Evolutionary conservation across 495 filamentous ascomycete species (phyloP).

Genomic region (Parachaetomium inaequale): DNA sequence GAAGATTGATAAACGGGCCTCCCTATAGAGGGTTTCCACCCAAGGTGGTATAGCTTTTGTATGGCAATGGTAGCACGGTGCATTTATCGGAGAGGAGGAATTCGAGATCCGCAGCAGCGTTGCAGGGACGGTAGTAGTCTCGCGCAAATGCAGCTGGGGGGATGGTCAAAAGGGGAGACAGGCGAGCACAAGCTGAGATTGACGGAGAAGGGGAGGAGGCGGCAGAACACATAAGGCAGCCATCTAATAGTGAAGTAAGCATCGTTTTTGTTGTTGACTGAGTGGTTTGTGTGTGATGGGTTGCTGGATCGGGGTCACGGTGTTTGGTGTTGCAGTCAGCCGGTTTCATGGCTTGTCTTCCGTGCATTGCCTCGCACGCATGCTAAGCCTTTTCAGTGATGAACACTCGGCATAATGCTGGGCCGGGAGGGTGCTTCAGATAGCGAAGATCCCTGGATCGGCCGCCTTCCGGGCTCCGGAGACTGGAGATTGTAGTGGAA

Average conservation of each 20-base stretch:
- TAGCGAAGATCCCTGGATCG: background rate
- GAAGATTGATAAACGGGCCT: constrained; percentile 11
- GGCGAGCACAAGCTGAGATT: background rate
- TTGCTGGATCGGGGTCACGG: background rate
- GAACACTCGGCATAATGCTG: background rate
- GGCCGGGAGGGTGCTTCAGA: constrained; percentile 4
- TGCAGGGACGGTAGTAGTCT: constrained; percentile 3
- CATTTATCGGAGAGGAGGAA: background rate
- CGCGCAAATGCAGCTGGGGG: background rate
- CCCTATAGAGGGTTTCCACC: background rate
- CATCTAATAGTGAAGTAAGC: constrained; percentile 16
- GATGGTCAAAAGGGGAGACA: constrained; percentile 3
- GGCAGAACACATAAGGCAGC: constrained; percentile 11
- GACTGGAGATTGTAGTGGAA: background rate
- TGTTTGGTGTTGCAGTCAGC: background rate
- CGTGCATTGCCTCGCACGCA: background rate
- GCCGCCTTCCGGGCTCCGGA: background rate
- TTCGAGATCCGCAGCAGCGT: background rate
- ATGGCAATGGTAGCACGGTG: constrained; percentile 1
- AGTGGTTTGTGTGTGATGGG: background rate
- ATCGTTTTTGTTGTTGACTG: constrained; percentile 3
- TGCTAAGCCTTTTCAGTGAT: background rate
- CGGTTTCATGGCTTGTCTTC: background rate
- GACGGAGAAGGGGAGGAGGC: background rate
- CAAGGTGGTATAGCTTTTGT: constrained; percentile 16